Base-by-base conservation (phyloP, 371 early-diverging fungal species). In the Mucor ambiguus region DNA sequence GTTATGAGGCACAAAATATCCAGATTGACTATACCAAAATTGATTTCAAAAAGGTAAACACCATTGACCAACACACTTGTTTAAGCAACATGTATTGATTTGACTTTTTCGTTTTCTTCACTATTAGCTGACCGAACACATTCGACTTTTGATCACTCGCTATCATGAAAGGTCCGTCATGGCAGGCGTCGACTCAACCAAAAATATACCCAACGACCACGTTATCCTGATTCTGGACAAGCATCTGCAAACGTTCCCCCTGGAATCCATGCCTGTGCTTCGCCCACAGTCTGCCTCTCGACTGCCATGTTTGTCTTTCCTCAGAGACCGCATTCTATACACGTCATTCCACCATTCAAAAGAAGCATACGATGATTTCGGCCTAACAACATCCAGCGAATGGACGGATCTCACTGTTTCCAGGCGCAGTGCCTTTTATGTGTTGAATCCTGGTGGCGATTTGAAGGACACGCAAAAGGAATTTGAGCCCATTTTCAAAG, bases 361-460 rank as follows among this genome's bases (percentile, higher is more conserved):
- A 48, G 22, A 20, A 11, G 61, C 61, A 1, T 69, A 32, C 46
- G 61, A 55, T 48, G 61, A 61, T 20, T 65, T 61, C 49, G 58
- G 58, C 8, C n/a, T 60, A 9, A 38, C 29, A 6, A 28, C n/a
- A 11, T 9, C 59, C 5, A 52, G 28, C 52, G 64, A 66, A 14
- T 78, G 80, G 79, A 52, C 60, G 7, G 86, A 86, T 61, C 54
- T 83, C 14, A 61, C 64, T 2, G 78, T 92, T 7, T 82, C 92
- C 58, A 67, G 71, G 11, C 55, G 67, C 4, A 89, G 77, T 9
- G 82, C 87, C 0, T 93, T 79, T 69, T 98, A 95, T 68, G 80
- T 96, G 5, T 81, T 98, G 46, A 98, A 98, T 75, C 98, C 98
- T 0, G 84, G 84, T 7, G 92, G 91, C 10, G 97, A 98, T 63